These are phyloP conservation scores for Mycena galericulata DNA, from an alignment of 768 basidiomycete species.

Conservation along the genomic window DNA sequence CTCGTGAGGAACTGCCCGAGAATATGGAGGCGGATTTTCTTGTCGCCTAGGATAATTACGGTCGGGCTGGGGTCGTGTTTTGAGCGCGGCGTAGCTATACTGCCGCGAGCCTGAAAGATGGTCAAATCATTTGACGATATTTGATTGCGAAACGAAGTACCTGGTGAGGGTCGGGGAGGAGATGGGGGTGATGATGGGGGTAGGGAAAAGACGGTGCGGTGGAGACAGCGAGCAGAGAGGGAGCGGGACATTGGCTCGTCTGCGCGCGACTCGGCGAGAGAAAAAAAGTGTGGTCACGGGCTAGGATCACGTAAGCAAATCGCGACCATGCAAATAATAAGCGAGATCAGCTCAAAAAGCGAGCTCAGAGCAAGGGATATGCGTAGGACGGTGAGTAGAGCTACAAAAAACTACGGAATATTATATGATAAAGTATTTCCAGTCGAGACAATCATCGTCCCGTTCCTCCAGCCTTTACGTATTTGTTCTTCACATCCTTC, in stretches of 20 bases:
- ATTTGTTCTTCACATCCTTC: constrained; percentile 64
- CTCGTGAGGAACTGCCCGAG: constrained; percentile 24
- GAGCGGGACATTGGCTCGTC: constrained; percentile 30
- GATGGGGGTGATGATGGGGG: constrained; percentile 12
- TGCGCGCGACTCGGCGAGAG: constrained; percentile 11
- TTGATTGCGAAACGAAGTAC: not conserved
- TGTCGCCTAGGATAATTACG: constrained; percentile 17
- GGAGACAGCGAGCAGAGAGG: constrained; percentile 35
- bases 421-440: constrained; percentile 1
- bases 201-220: constrained; percentile 29
- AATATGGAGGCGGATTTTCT: constrained; percentile 23
- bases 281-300: constrained; percentile 15
- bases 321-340: no score
- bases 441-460: constrained; percentile 18
- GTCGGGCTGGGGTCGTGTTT: constrained; percentile 29
- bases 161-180: constrained; percentile 12
- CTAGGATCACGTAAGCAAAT: constrained; percentile 9
- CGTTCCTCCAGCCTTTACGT: constrained; percentile 36
- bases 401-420: not conserved
- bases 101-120: constrained; percentile 23
- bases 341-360: no score
- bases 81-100: constrained; percentile 33
- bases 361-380: no score
- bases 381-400: not conserved
- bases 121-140: not conserved